Conservation (phyloP, 768 basidiomycete species). For the Mycena galericulata region DNA sequence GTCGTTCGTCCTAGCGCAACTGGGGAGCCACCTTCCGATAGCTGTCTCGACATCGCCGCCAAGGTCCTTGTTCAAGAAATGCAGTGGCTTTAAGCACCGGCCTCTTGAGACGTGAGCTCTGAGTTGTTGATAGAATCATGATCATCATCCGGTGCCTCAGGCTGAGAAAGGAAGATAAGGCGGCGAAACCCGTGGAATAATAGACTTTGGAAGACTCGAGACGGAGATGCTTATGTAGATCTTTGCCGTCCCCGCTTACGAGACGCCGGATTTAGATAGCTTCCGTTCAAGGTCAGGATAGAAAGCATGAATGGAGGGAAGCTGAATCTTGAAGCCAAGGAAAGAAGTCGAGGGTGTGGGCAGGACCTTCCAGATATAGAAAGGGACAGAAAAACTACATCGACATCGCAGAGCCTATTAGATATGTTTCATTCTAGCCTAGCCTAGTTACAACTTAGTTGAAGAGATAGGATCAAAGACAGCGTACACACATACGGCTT, state of each 20-base stretch:
- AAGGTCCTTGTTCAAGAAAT: neutral
- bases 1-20: conserved; percentile 14
- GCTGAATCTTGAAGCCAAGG: neutral
- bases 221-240: conserved; percentile 27
- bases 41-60: conserved; percentile 12
- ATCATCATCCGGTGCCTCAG: conserved; percentile 20
- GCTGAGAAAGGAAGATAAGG: conserved; percentile 25
- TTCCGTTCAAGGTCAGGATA: neutral
- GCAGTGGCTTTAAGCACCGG: conserved; percentile 11
- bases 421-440: conserved; percentile 12
- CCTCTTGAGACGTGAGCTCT: conserved; percentile 19
- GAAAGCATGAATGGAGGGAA: conserved; percentile 2
- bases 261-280: neutral
- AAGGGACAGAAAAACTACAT: neutral
- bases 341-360: neutral
- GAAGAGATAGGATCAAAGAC: neutral
- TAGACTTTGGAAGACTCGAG: conserved; percentile 19
- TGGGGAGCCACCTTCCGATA: neutral
- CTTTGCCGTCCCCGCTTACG: conserved; percentile 19
- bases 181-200: conserved; percentile 15
- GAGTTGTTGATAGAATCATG: conserved; percentile 27
- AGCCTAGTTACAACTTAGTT: conserved; percentile 13
- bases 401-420: neutral
- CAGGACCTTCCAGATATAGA: neutral
- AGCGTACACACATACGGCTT: neutral